Conservation (phyloP, 2,329 filamentous ascomycete genomes). For the Dothideomycetes sp. region DNA sequence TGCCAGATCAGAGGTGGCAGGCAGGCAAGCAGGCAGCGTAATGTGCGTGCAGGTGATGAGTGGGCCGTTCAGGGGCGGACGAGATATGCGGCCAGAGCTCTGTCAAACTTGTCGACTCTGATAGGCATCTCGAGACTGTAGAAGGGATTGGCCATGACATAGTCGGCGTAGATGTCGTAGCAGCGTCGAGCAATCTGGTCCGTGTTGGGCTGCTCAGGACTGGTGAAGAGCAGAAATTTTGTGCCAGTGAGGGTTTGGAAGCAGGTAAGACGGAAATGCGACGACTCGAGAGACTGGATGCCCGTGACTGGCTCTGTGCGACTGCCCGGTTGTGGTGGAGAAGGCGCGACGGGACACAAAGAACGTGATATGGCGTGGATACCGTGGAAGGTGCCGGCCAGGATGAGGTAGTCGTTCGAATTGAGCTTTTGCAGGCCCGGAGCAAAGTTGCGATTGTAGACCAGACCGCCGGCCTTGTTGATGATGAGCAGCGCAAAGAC, state of each 20-base stretch:
- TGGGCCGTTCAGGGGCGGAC: slow-evolving; percentile 23
- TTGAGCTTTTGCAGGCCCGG: slow-evolving; percentile 78
- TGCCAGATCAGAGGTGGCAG: neutral
- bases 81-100: slow-evolving; percentile 39
- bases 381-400: slow-evolving; percentile 93
- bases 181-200: slow-evolving; percentile 75
- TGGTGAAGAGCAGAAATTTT: slow-evolving; percentile 93
- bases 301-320: slow-evolving; percentile 52
- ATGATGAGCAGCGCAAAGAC: slow-evolving; percentile 94
- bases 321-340: slow-evolving; percentile 21
- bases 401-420: slow-evolving; percentile 92
- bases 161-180: slow-evolving; percentile 93
- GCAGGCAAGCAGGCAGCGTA: neutral
- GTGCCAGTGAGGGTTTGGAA: slow-evolving; percentile 90
- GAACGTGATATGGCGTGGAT: slow-evolving; percentile 57
- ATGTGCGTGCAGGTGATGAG: slow-evolving; percentile 3
- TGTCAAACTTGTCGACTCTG: slow-evolving; percentile 88
- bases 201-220: slow-evolving; percentile 76
- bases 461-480: slow-evolving; percentile 93
- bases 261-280: slow-evolving; percentile 91
- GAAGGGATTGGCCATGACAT: slow-evolving; percentile 99
- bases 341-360: slow-evolving; percentile 33
- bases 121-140: slow-evolving; percentile 98
- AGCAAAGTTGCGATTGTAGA: slow-evolving; percentile 93
- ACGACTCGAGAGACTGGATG: slow-evolving; percentile 85